phyloP scores from a whole-genome alignment of 2,329 filamentous ascomycete species.

The Aspergillus quadrilineatus region DNA sequence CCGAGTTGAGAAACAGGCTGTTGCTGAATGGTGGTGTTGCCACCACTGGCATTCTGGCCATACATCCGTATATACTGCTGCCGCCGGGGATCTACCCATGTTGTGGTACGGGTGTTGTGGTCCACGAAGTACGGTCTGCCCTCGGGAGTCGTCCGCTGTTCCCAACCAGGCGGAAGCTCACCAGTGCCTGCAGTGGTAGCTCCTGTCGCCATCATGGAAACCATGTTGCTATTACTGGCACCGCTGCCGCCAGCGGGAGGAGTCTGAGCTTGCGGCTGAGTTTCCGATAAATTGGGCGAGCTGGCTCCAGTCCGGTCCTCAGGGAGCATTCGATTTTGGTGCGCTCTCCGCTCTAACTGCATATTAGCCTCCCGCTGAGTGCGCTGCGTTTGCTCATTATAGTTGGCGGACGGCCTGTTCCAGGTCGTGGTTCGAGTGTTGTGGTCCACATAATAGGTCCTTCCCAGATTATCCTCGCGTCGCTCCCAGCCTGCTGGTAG shows the following conservation, averaged over 20 bases:
- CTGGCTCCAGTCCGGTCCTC: conserved; percentile 93
- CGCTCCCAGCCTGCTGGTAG: conserved; percentile 94
- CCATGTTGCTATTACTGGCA: conserved; percentile 52
- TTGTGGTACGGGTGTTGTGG: conserved; percentile 96
- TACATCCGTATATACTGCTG: conserved; percentile 99
- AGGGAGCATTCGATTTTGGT: conserved; percentile 92
- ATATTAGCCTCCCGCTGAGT: conserved; percentile 85
- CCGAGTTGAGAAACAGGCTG: conserved; percentile 96
- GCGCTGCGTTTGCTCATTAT: conserved; percentile 72
- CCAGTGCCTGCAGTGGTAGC: conserved; percentile 92
- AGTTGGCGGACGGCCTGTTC: conserved; percentile 80
- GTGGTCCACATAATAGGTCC: conserved; percentile 98
- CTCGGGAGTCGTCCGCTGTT: conserved; percentile 93
- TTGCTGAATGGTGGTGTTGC: conserved; percentile 86
- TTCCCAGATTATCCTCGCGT: conserved; percentile 87
- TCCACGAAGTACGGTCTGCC: conserved; percentile 96
- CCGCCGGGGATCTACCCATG: conserved; percentile 94
- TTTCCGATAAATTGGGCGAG: conserved; percentile 71
- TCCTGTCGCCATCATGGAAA: conserved; percentile 91
- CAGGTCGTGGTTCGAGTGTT: conserved; percentile 96
- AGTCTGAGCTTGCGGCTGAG: conserved; percentile 43
- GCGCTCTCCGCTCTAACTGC: conserved; percentile 85
- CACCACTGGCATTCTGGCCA: conserved; percentile 72
- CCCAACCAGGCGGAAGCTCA: conserved; percentile 93
- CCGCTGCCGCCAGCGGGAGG: conserved; percentile 47